Percentiles rank a stretch among this genome's conserved stretches.
These are phyloP conservation scores for Colletotrichum navitas DNA, from an alignment of 2,329 filamentous ascomycete species.

Conservation along the genomic window DNA sequence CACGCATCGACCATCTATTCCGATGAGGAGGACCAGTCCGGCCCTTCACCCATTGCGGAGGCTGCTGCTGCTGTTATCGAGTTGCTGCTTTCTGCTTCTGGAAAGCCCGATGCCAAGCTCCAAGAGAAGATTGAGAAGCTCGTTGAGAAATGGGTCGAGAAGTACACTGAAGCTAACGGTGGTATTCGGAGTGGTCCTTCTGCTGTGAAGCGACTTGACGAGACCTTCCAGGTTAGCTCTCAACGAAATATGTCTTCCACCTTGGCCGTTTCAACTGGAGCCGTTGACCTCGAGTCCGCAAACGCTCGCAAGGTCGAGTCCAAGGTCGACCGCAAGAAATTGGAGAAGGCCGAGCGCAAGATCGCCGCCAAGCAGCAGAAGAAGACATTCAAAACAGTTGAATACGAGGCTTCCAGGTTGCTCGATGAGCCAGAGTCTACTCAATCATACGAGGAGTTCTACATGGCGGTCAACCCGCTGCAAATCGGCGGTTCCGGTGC, in stretches of 20 bases:
- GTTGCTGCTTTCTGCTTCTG: conserved; percentile 92
- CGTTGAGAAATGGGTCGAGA: conserved; percentile 90
- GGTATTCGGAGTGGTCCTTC: conserved; percentile 79
- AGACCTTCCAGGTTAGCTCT: conserved; percentile 93
- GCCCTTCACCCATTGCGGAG: conserved; percentile 83
- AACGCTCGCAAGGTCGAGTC: conserved; percentile 96
- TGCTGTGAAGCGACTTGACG: conserved; percentile 86
- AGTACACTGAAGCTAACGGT: conserved; percentile 81
- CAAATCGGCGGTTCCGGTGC: conserved; percentile 81
- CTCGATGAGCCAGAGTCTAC: conserved; percentile 85
- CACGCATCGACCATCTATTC: conserved; percentile 91
- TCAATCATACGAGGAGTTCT: conserved; percentile 98
- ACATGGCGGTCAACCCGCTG: conserved; percentile 98
- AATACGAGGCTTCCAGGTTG: conserved; percentile 94
- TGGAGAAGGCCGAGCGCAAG: conserved; percentile 98
- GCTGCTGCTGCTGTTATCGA: conserved; percentile 88
- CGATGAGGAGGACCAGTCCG: conserved; percentile 76
- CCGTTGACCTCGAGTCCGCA: conserved; percentile 93
- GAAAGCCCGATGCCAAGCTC: conserved; percentile 78
- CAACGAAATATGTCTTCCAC: conserved; percentile 98
- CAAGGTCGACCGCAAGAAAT: conserved; percentile 97
- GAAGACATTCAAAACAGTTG: conserved; percentile 97
- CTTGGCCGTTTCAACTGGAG: conserved; percentile 84
- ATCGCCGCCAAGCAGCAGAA: conserved; percentile 98
- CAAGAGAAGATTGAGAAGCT: conserved; percentile 84